Evolutionary conservation across 2,329 filamentous ascomycete genomes (phyloP), one percentile per base, ranked within the genome.

Genomic region (Oidium heveae): DNA sequence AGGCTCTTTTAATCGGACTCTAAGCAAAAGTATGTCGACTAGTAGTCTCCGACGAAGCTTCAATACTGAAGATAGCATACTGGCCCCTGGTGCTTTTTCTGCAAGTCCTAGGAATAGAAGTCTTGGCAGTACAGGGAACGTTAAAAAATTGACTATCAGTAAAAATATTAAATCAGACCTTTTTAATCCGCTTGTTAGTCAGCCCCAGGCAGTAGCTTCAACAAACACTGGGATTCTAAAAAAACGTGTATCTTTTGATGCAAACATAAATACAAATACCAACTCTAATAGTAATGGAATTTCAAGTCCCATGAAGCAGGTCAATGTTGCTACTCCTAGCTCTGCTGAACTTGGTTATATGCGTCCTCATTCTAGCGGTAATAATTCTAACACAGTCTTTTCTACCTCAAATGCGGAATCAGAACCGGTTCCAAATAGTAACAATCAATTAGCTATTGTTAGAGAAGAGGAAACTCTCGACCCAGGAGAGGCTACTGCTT

Each of bases 141-240:
- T 94, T 61, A 95, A 95, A 71, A 88, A 87, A 66, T 75, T 98
- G 55, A 83, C 88, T 54, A 95, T 98, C 65, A 93, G 95, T 68
- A 82, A 86, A 58, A 83, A 82, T 60, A 74, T 98, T 65, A 77
- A 85, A 54, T 87, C 76, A 56, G 82, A 86, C 61, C 71, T 81
- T 16, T 83, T 82, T 64, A 74, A 73, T 2, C 76, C 73, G 1
- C 76, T 77, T 1, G 76, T 77, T 0, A 73, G 70, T 15, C 58
- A 56, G 34, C 59, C 50, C 60, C 64, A 56, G 58, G 64, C 36
- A 58, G 57, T 47, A 59, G 66, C 58, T 65, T 57, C 60, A 64
- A 63, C 68, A 34, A 34, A 18, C n/a, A 63, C 67, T 56, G 61
- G 69, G 12, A 68, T 70, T 51, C 68, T 84, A 43, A 81, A 82